Conservation (phyloP, 2,329 filamentous ascomycete genomes). For the Penicillium decumbens region DNA sequence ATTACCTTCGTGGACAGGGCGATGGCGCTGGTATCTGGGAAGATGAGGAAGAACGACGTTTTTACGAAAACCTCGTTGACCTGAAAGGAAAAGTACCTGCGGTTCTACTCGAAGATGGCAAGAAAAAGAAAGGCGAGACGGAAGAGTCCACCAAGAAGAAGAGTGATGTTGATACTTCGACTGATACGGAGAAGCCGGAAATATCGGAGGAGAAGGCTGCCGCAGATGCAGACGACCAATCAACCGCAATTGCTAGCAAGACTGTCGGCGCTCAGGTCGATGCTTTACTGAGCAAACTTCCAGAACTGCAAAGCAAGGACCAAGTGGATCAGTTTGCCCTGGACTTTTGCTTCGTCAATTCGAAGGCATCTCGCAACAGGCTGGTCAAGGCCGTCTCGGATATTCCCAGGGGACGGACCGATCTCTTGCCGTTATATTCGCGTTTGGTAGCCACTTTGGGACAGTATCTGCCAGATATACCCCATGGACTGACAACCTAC, state of each 20-base stretch:
- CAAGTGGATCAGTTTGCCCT: conserved; percentile 86
- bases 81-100: conserved; percentile 92
- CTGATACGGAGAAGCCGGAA: conserved; percentile 42
- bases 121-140: conserved; percentile 81
- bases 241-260: conserved; percentile 93
- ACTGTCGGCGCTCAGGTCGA: conserved; percentile 97
- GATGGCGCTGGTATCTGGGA: conserved; percentile 97
- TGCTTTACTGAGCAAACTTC: conserved; percentile 77
- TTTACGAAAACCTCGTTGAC: conserved; percentile 95
- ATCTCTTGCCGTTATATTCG: conserved; percentile 87
- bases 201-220: conserved; percentile 47
- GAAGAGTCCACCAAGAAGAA: conserved; percentile 83
- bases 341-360: conserved; percentile 97
- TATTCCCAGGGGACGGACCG: conserved; percentile 86
- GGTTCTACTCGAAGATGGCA: conserved; percentile 86
- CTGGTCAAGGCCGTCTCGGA: conserved; percentile 90
- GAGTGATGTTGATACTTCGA: conserved; percentile 46
- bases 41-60: conserved; percentile 94
- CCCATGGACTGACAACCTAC: conserved; percentile 83
- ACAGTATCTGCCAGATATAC: conserved; percentile 90
- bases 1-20: conserved; percentile 83
- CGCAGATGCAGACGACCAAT: conserved; percentile 69
- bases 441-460: conserved; percentile 88
- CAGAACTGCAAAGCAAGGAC: conserved; percentile 87
- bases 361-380: conserved; percentile 92